A percentile compares a stretch with the other conserved stretches of the same genome.
phyloP scores from a whole-genome alignment of 1,284 basidiomycete species.

The Melanopsichium pennsylvanicum region DNA sequence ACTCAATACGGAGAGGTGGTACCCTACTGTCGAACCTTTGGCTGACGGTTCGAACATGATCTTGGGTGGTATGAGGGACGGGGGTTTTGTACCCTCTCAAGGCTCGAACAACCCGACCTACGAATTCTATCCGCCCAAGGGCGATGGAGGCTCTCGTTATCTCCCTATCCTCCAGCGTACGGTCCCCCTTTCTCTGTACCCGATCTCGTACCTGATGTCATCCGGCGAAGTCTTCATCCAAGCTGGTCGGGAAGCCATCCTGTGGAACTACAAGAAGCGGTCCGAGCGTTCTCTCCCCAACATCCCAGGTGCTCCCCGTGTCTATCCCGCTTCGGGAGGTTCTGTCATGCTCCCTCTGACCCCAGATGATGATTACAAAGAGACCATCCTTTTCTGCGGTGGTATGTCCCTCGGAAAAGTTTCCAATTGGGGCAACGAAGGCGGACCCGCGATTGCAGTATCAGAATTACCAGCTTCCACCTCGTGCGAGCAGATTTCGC shows the following conservation, averaged over 20 bases:
- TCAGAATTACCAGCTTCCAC: slow-evolving; percentile 44
- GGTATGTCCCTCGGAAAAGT: slow-evolving; percentile 47
- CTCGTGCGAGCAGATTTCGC: slow-evolving; percentile 56
- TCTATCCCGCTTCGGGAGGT: slow-evolving; percentile 59
- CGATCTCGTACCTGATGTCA: slow-evolving; percentile 55
- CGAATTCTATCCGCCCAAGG: slow-evolving; percentile 58
- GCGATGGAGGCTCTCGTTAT: slow-evolving; percentile 22
- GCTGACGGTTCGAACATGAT: slow-evolving; percentile 51
- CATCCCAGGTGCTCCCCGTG: slow-evolving; percentile 45
- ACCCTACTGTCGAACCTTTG: slow-evolving; percentile 57
- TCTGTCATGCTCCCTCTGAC: slow-evolving; percentile 51
- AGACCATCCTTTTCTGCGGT: slow-evolving; percentile 60
- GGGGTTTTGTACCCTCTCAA: slow-evolving; percentile 53
- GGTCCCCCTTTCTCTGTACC: slow-evolving; percentile 56
- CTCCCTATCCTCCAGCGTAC: slow-evolving; percentile 46
- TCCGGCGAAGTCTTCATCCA: slow-evolving; percentile 55
- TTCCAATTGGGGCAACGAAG: slow-evolving; percentile 55
- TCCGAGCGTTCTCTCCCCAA: slow-evolving; percentile 44
- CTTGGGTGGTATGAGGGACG: slow-evolving; percentile 54
- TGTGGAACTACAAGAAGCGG: slow-evolving; percentile 47
- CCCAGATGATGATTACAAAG: slow-evolving; percentile 49
- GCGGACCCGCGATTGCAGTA: slow-evolving; percentile 45
- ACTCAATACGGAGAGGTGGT: slow-evolving; percentile 59
- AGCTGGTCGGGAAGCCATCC: slow-evolving; percentile 46
- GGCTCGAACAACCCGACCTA: slow-evolving; percentile 52